A percentile compares a stretch with the other conserved stretches of the same genome.
phyloP scores from a whole-genome alignment of 371 early-diverging fungal species.

The Amoeboaphelidium occidentale region DNA sequence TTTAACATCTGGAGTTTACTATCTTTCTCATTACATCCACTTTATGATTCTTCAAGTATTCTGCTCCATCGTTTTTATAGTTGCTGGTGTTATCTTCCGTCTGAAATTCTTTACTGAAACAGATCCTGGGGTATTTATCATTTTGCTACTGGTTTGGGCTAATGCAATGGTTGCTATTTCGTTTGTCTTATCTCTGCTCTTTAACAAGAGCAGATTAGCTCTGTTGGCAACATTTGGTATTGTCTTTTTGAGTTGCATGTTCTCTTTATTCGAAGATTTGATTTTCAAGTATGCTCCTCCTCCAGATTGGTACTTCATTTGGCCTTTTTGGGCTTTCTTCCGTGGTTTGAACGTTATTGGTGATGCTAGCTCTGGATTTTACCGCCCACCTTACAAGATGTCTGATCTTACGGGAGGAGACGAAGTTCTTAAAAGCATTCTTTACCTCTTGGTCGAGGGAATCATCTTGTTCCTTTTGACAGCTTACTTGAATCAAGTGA shows the following conservation, averaged over 20 bases:
- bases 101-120: conserved; percentile 35
- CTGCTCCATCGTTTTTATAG: conserved; percentile 25
- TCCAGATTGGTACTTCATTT: conserved; percentile 25
- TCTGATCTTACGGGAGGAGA: conserved; percentile 15
- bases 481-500: conserved; percentile 21
- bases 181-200: conserved; percentile 31
- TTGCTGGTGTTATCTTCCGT: conserved; percentile 20
- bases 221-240: conserved; percentile 23
- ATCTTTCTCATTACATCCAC: conserved; percentile 30
- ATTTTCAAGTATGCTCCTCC: conserved; percentile 11
- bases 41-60: conserved; percentile 31
- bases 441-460: conserved; percentile 20
- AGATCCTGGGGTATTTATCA: conserved; percentile 16
- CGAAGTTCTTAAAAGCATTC: conserved; percentile 21
- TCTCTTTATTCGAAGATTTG: conserved; percentile 18
- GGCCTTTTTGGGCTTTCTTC: conserved; percentile 53
- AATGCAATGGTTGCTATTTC: conserved; percentile 30
- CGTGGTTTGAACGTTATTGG: background rate
- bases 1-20: conserved; percentile 28
- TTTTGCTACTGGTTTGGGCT: conserved; percentile 39
- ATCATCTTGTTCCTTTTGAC: conserved; percentile 22
- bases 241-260: conserved; percentile 29
- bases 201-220: conserved; percentile 26
- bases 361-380: conserved; percentile 1
- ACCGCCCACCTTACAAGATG: conserved; percentile 13